Evolutionary conservation across 345 rosid species (phyloP).

Genomic region (Leavenworthia alabamica): DNA sequence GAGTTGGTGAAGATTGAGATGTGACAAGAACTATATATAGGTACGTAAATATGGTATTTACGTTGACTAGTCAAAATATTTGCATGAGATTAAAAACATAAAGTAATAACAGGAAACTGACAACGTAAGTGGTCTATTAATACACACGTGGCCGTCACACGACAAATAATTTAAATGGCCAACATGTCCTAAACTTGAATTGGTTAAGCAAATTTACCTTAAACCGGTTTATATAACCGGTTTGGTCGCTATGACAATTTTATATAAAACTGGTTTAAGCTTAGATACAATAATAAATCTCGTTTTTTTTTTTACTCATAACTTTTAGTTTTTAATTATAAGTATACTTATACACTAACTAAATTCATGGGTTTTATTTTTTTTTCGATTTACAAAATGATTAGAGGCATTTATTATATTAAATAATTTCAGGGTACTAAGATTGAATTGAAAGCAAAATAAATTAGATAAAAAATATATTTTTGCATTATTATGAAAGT

Average conservation of each 20-base stretch:
- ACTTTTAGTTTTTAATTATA: too few species aligned
- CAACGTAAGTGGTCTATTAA: constrained; percentile 1
- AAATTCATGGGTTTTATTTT: too few species aligned
- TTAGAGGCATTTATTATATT: not conserved
- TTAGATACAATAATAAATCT: not conserved
- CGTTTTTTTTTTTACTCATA: too few species aligned
- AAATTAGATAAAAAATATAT: too few species aligned
- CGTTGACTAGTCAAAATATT: not conserved
- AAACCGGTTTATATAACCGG: not conserved
- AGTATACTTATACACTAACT: too few species aligned
- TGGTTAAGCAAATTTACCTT: not conserved
- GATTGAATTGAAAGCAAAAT: not conserved
- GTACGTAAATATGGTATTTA: not conserved
- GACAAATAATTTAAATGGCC: not conserved
- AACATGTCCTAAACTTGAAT: not conserved
- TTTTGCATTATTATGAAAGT: too few species aligned
- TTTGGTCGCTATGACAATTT: not conserved
- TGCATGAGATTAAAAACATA: not conserved
- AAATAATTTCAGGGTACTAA: not conserved
- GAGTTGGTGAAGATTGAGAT: constrained; percentile 2
- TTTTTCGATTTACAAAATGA: too few species aligned
- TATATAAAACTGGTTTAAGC: not conserved
- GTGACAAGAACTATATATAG: not conserved
- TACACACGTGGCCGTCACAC: constrained; percentile 1
- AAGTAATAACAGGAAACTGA: not conserved